Percentiles rank a stretch among this genome's conserved stretches.
phyloP scores from a whole-genome alignment of 805 yeast genomes.

The Candida vartiovaarae region DNA sequence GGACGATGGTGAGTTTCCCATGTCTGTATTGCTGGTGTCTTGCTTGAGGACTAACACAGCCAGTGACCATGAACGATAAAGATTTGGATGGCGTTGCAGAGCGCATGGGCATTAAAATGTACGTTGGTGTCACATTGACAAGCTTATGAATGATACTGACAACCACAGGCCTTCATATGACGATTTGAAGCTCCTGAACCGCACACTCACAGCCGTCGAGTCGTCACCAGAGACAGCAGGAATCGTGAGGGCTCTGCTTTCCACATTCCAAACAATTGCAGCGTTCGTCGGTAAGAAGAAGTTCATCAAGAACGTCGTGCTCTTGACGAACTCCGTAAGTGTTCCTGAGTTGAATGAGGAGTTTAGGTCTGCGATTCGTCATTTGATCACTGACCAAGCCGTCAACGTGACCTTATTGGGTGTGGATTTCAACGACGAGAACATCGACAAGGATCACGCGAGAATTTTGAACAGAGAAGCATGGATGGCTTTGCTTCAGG shows the following conservation, averaged over 20 bases:
- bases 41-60: not conserved
- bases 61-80: not conserved
- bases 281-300: slow-evolving; percentile 17
- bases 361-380: slow-evolving; percentile 3
- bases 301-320: slow-evolving; percentile 18
- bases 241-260: slow-evolving; percentile 9
- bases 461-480: not conserved
- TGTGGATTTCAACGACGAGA: slow-evolving; percentile 13
- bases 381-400: slow-evolving; percentile 4
- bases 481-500: slow-evolving; percentile 8
- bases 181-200: slow-evolving; percentile 1
- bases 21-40: no score
- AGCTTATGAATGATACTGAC: not conserved
- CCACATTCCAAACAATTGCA: slow-evolving; percentile 7
- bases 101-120: slow-evolving; percentile 1
- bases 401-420: slow-evolving; percentile 16
- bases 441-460: not conserved
- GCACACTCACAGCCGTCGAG: not conserved
- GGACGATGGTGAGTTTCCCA: slow-evolving; percentile 12
- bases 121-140: not conserved
- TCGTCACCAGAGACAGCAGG: slow-evolving; percentile 8
- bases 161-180: slow-evolving; percentile 1
- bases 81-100: slow-evolving; percentile 2
- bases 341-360: slow-evolving; percentile 11
- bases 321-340: slow-evolving; percentile 16